Conservation (phyloP, 1,284 basidiomycete genomes). For the Ganoderma lucidum region DNA sequence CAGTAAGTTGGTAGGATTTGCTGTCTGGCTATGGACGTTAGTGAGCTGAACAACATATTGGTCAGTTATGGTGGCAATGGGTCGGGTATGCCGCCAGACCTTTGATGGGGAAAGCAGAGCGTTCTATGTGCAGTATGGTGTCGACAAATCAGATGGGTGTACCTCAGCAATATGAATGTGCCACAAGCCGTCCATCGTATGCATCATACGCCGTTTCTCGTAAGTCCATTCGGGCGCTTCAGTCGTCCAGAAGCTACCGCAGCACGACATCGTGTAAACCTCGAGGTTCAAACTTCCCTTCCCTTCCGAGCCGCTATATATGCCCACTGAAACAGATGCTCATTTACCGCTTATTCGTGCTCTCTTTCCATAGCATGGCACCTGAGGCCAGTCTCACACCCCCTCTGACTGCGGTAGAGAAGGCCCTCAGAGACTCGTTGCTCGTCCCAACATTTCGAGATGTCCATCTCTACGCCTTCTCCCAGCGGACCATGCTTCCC, state of each 20-base stretch:
- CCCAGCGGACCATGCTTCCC: constrained; percentile 20
- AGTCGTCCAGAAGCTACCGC: background rate
- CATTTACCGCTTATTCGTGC: background rate
- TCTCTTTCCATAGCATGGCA: background rate
- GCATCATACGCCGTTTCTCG: background rate
- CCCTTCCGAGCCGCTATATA: background rate
- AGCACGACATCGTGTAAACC: background rate
- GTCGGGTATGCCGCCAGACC: no score
- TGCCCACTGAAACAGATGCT: background rate
- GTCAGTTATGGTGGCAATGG: no score
- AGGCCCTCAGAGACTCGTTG: constrained; percentile 24
- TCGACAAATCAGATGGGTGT: no score
- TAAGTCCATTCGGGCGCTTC: background rate
- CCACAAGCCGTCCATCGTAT: no score
- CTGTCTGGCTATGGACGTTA: no score
- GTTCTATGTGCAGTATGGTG: no score
- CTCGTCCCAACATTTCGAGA: constrained; percentile 29
- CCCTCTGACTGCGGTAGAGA: constrained; percentile 18
- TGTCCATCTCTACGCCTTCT: constrained; percentile 37
- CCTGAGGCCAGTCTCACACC: background rate
- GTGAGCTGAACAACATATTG: no score
- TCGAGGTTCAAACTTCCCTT: background rate
- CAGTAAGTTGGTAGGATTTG: no score
- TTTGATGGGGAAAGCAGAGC: no score
- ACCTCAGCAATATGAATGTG: no score